Percentiles rank a stretch among this genome's conserved stretches.
Conservation (phyloP, 2,329 filamentous ascomycete genomes). For the Diaporthe ilicicola region DNA sequence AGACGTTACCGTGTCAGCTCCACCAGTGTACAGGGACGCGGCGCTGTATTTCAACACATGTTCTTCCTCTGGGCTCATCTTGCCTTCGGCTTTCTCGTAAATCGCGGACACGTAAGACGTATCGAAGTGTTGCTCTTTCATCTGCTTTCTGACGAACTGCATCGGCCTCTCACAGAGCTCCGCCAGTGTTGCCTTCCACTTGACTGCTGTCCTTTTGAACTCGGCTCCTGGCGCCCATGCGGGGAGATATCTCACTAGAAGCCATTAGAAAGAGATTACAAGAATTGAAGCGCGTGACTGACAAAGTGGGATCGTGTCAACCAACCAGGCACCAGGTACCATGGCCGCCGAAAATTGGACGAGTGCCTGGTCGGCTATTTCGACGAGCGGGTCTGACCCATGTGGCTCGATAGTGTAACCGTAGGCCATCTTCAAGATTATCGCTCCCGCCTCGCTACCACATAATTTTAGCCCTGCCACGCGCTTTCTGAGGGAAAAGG, state of each 20-base stretch:
- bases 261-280: not conserved
- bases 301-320: constrained; percentile 43
- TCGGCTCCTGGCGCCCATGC: constrained; percentile 41
- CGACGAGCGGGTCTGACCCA: constrained; percentile 42
- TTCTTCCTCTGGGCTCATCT: not conserved
- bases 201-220: constrained; percentile 42
- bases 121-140: not conserved
- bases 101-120: constrained; percentile 23
- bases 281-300: too few species aligned
- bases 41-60: constrained; percentile 25
- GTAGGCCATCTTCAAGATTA: constrained; percentile 39
- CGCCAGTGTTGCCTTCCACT: constrained; percentile 38
- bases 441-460: constrained; percentile 23
- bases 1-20: constrained; percentile 39
- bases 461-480: not conserved
- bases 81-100: not conserved
- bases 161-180: constrained; percentile 40
- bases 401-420: constrained; percentile 43
- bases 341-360: constrained; percentile 40
- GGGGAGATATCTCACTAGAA: constrained; percentile 45
- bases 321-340: constrained; percentile 43
- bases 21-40: constrained; percentile 39
- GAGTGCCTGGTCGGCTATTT: constrained; percentile 42
- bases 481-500: not conserved
- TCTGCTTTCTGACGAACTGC: constrained; percentile 39